Evolutionary conservation across 2,329 filamentous ascomycete species (phyloP).

Genomic region (Juglanconis oblonga): DNA sequence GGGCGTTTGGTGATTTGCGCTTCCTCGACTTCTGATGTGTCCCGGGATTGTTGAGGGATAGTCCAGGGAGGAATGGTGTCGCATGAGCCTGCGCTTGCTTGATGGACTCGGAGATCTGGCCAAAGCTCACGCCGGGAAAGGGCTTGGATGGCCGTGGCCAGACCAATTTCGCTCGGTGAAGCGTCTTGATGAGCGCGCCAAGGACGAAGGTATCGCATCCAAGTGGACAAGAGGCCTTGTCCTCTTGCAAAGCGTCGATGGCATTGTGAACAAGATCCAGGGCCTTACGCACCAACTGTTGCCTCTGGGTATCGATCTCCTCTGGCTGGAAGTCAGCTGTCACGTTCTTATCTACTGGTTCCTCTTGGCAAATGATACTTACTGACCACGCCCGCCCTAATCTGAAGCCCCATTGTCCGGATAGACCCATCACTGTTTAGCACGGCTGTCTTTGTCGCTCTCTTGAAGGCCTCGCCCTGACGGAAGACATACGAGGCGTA

Average conservation of each 20-base stretch:
- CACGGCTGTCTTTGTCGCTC: slow-evolving; percentile 25
- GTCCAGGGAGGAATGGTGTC: not conserved
- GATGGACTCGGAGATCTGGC: slow-evolving; percentile 21
- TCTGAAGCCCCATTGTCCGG: slow-evolving; percentile 25
- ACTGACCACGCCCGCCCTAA: slow-evolving; percentile 29
- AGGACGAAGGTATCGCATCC: slow-evolving; percentile 28
- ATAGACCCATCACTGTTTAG: slow-evolving; percentile 25
- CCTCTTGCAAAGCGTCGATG: slow-evolving; percentile 23
- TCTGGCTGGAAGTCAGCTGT: slow-evolving; percentile 14
- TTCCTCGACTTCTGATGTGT: slow-evolving; percentile 3
- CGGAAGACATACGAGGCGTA: slow-evolving; percentile 30
- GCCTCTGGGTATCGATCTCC: slow-evolving; percentile 27
- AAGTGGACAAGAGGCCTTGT: slow-evolving; percentile 17
- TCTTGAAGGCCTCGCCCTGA: slow-evolving; percentile 25
- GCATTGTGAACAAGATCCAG: slow-evolving; percentile 22
- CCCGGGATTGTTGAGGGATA: slow-evolving; percentile 1
- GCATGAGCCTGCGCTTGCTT: slow-evolving; percentile 21
- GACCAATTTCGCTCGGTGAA: slow-evolving; percentile 23
- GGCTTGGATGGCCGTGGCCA: slow-evolving; percentile 27
- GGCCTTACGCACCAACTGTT: slow-evolving; percentile 23
- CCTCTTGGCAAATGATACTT: not conserved
- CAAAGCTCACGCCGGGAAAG: slow-evolving; percentile 25
- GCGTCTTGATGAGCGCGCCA: slow-evolving; percentile 27
- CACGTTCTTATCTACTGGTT: no score
- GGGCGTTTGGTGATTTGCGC: slow-evolving; percentile 12